phyloP scores from a whole-genome alignment of 768 basidiomycete species.

The Solioccasus polychromus region DNA sequence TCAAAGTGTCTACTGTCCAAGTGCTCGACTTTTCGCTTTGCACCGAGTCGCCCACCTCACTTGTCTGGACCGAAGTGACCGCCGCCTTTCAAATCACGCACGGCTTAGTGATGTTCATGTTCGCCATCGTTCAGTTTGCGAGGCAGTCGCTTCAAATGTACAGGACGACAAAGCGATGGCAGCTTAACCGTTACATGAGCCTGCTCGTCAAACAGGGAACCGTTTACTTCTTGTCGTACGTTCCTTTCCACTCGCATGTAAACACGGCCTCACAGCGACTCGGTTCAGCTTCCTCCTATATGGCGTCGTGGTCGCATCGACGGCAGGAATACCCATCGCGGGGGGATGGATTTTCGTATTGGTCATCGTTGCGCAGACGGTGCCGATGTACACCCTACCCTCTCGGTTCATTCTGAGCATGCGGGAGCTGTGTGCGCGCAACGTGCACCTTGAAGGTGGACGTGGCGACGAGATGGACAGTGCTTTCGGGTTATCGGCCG shows the following conservation, averaged over 20 bases:
- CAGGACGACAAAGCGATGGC: neutral
- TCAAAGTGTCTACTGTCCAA: neutral
- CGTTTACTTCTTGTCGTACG: neutral
- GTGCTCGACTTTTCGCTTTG: neutral
- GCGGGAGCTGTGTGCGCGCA: neutral
- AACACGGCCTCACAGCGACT: neutral
- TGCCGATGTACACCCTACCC: neutral
- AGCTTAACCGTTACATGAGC: neutral
- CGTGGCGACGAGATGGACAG: neutral
- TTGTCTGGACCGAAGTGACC: neutral
- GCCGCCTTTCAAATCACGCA: neutral
- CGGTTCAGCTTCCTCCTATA: neutral
- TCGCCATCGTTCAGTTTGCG: neutral
- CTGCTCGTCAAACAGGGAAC: neutral
- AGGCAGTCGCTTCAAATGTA: constrained; percentile 1
- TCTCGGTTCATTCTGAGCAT: neutral
- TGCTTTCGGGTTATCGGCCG: neutral
- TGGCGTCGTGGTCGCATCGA: neutral
- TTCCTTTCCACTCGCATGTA: no score
- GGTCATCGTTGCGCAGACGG: neutral
- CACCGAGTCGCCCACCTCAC: neutral
- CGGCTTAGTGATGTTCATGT: neutral
- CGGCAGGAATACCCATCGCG: neutral
- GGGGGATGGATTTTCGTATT: neutral
- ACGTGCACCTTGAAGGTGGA: neutral